Conservation (phyloP, 768 basidiomycete genomes). For the Podaxis sp. region DNA sequence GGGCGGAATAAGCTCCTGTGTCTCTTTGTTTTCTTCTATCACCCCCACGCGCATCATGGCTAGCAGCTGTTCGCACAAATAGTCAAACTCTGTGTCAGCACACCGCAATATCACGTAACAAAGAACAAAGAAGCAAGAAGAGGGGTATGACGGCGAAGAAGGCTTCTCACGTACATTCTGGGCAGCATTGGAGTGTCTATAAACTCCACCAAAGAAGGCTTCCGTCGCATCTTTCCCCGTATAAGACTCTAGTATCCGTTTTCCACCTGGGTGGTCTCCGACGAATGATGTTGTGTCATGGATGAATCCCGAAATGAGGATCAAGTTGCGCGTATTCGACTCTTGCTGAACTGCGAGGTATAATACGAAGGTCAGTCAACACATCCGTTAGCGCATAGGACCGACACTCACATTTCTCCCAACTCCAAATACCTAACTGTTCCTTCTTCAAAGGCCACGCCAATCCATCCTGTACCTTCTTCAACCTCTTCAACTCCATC, state of each 20-base stretch:
- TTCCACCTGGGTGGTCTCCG: conserved; percentile 81
- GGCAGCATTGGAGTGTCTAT: conserved; percentile 82
- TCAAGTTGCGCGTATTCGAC: conserved; percentile 59
- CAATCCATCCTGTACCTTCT: conserved; percentile 59
- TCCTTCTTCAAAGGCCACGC: conserved; percentile 58
- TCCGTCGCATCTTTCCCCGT: conserved; percentile 84
- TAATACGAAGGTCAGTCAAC: background rate
- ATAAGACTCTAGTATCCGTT: conserved; percentile 50
- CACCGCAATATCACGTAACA: background rate
- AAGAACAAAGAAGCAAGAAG: background rate
- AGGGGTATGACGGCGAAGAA: conserved; percentile 1
- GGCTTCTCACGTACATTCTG: conserved; percentile 54
- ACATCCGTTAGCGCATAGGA: conserved; percentile 1
- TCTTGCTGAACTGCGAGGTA: conserved; percentile 62
- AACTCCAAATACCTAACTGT: conserved; percentile 73
- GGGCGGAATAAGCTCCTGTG: conserved; percentile 12
- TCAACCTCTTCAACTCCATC: conserved; percentile 80
- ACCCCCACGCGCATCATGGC: conserved; percentile 49
- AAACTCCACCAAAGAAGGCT: conserved; percentile 83
- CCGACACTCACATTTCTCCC: conserved; percentile 70
- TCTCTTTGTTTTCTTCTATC: conserved; percentile 21
- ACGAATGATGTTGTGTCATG: conserved; percentile 78
- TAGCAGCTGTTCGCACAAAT: conserved; percentile 41
- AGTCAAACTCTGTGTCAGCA: conserved; percentile 1
- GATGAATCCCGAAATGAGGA: conserved; percentile 84